A percentile compares a stretch with the other conserved stretches of the same genome.
Conservation (phyloP, 768 basidiomycete genomes). For the Cyclocybe cylindracea region DNA sequence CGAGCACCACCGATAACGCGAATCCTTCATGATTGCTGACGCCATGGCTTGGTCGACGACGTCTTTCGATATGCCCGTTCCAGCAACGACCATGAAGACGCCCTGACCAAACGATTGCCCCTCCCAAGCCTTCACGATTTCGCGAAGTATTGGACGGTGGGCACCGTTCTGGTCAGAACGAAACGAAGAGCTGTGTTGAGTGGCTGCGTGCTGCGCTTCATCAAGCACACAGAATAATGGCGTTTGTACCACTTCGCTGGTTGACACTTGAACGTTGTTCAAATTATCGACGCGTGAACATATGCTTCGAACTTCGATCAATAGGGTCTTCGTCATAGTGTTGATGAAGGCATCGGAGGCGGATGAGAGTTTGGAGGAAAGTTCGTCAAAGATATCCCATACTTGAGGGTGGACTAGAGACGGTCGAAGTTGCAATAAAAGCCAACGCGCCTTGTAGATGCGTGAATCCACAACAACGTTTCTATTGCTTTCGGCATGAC, state of each 20-base stretch:
- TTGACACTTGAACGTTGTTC: slow-evolving; percentile 10
- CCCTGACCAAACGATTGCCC: slow-evolving; percentile 37
- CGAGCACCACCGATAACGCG: slow-evolving; percentile 44
- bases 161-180: slow-evolving; percentile 34
- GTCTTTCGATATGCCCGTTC: slow-evolving; percentile 47
- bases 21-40: slow-evolving; percentile 48
- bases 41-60: slow-evolving; percentile 46
- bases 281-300: slow-evolving; percentile 11
- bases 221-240: slow-evolving; percentile 48
- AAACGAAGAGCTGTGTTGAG: slow-evolving; percentile 37
- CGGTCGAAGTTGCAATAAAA: slow-evolving; percentile 43
- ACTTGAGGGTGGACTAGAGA: slow-evolving; percentile 33
- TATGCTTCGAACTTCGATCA: slow-evolving; percentile 30
- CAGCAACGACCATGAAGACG: slow-evolving; percentile 45
- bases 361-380: slow-evolving; percentile 32
- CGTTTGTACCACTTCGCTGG: slow-evolving; percentile 21
- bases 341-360: slow-evolving; percentile 39
- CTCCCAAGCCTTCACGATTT: slow-evolving; percentile 44
- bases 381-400: slow-evolving; percentile 43
- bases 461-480: slow-evolving; percentile 10
- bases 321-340: slow-evolving; percentile 29
- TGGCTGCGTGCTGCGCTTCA: slow-evolving; percentile 46
- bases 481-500: slow-evolving; percentile 4
- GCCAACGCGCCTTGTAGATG: slow-evolving; percentile 36
- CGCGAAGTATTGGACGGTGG: slow-evolving; percentile 40